Evolutionary conservation across 108 stramenopile genomes (phyloP), one percentile per base, ranked within the genome.

Genomic region (Pseudonitzschia pungens): DNA sequence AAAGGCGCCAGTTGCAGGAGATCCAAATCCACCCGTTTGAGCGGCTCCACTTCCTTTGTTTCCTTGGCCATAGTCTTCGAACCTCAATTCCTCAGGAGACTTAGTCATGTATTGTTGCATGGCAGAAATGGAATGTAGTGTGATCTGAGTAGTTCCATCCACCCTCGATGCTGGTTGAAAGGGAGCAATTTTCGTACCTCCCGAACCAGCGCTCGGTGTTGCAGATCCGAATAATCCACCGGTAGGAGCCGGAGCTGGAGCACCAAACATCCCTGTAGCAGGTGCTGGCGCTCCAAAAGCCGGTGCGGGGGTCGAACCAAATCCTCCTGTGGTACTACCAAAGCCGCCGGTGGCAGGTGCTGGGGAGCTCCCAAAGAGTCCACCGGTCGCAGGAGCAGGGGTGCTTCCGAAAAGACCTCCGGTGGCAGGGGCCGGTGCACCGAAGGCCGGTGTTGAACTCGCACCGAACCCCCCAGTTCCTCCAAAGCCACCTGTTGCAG

Each of bases 31-130:
- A 33, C 36, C 59, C 3, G 89, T 80, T 14, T 75, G 69, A 7
- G 74, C 73, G 31, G 20, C 66, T 54, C 33, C 84, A 43, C 40
- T 60, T 53, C 91, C 92, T 65, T 86, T 89, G 68, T 94, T 95
- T 4, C 93, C 95, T 27, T 82, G 81, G 66, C 59, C 44, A 75
- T 94, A 95, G 81, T 98, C 97, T 72, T 98, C 95, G 36, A 92
- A 77, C 6, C 96, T 81, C 26, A 98, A 77, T 78, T 98, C 96
- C 82, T 98, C 96, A 74, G 93, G 92, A 16, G 81, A 84, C 70
- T 97, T 96, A 12, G 77, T 76, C 60, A 87, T 89, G 68, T 96
- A 98, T 58, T 77, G 83, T 27, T 84, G 82, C 94, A 95, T 94
- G 54, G 90, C 91, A 18, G 92, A 84, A 67, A 97, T 96, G 56